phyloP scores from a whole-genome alignment of 2,329 filamentous ascomycete species.

The Aspergillus tamarii region DNA sequence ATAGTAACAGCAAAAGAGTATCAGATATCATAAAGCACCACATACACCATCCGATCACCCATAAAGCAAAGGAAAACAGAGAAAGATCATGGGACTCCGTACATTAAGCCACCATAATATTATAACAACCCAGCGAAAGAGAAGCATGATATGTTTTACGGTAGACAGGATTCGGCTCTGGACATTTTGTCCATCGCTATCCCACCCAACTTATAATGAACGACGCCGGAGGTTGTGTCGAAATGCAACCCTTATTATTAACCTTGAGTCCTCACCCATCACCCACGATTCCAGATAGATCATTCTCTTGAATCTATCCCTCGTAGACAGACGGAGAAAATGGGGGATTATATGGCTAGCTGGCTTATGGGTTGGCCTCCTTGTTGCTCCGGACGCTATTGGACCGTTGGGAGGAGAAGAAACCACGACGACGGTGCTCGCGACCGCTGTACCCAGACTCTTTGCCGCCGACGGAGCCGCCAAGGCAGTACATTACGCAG shows the following conservation, averaged over 20 bases:
- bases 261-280: not conserved
- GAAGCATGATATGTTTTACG: not conserved
- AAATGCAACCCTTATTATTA: not conserved
- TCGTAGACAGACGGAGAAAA: not conserved
- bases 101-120: not conserved
- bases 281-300: not conserved
- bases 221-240: not conserved
- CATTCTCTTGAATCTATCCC: not conserved
- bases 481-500: constrained; percentile 60
- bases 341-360: not conserved
- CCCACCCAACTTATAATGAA: not conserved
- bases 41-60: constrained; percentile 19
- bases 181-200: not conserved
- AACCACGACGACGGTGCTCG: constrained; percentile 41
- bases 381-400: constrained; percentile 35
- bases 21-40: constrained; percentile 16
- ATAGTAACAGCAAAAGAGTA: constrained; percentile 7
- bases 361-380: constrained; percentile 31
- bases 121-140: not conserved
- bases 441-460: constrained; percentile 41
- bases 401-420: constrained; percentile 38
- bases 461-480: constrained; percentile 38
- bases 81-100: constrained; percentile 2
- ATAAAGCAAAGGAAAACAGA: not conserved
- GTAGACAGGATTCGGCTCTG: not conserved